phyloP scores from a whole-genome alignment of 1,284 basidiomycete genomes.

The Sporisorium scitamineum region DNA sequence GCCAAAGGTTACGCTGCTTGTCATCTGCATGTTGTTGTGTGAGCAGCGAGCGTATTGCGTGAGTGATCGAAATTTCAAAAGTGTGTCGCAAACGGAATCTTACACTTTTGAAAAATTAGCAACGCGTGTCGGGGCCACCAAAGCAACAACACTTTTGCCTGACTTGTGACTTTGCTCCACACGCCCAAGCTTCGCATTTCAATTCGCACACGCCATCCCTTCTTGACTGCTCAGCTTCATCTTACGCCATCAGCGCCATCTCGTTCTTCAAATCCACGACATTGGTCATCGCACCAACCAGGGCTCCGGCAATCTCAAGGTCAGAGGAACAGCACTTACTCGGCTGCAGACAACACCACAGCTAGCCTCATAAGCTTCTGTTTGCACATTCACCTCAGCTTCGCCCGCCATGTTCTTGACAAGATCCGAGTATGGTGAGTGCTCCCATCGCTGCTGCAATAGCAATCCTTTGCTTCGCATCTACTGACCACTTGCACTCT shows the following conservation, averaged over 20 bases:
- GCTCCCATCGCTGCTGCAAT: background rate
- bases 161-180: slow-evolving; percentile 28
- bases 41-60: no score
- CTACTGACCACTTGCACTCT: background rate
- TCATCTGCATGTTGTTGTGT: no score
- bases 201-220: slow-evolving; percentile 25
- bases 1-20: background rate
- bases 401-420: slow-evolving; percentile 79
- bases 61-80: slow-evolving; percentile 38
- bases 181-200: slow-evolving; percentile 23
- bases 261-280: background rate
- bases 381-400: slow-evolving; percentile 5
- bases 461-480: background rate
- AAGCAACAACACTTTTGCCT: slow-evolving; percentile 26
- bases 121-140: slow-evolving; percentile 46
- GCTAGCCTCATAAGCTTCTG: background rate
- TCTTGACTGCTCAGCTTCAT: background rate
- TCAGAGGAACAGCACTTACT: background rate
- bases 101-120: slow-evolving; percentile 15
- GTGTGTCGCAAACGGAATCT: slow-evolving; percentile 10
- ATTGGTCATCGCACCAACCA: background rate
- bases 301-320: background rate
- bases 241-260: background rate
- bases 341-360: background rate
- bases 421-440: slow-evolving; percentile 87